phyloP scores from a whole-genome alignment of 257 asterid species.

The Solanum okadae region DNA sequence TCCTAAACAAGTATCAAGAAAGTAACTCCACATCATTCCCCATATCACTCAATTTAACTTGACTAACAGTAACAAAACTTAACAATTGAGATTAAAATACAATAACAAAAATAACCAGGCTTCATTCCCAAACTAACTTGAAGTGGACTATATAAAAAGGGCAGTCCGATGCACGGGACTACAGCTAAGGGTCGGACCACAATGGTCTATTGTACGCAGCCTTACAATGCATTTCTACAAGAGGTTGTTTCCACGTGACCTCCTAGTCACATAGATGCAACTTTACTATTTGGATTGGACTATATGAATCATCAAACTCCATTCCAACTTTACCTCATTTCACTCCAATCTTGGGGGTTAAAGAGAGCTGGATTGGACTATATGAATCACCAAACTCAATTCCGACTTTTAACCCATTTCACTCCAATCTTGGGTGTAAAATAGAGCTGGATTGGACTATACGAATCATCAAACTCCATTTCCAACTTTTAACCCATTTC shows the following conservation, averaged over 20 bases:
- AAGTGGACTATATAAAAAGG: background rate
- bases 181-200: background rate
- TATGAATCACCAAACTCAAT: background rate
- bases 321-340: background rate
- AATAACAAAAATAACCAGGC: background rate
- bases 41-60: background rate
- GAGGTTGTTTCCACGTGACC: background rate
- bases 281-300: background rate
- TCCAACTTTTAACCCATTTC: background rate
- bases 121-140: background rate
- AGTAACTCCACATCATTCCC: background rate
- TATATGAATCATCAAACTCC: background rate
- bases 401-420: background rate
- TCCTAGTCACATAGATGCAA: background rate
- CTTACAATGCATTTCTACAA: background rate
- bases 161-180: background rate
- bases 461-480: background rate
- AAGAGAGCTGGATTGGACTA: background rate
- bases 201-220: background rate
- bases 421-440: background rate
- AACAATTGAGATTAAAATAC: background rate
- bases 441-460: background rate
- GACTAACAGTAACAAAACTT: background rate
- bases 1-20: background rate
- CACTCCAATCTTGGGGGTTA: background rate